Evolutionary conservation across 805 yeast species (phyloP).

Genomic region (Pichia deserticola): DNA sequence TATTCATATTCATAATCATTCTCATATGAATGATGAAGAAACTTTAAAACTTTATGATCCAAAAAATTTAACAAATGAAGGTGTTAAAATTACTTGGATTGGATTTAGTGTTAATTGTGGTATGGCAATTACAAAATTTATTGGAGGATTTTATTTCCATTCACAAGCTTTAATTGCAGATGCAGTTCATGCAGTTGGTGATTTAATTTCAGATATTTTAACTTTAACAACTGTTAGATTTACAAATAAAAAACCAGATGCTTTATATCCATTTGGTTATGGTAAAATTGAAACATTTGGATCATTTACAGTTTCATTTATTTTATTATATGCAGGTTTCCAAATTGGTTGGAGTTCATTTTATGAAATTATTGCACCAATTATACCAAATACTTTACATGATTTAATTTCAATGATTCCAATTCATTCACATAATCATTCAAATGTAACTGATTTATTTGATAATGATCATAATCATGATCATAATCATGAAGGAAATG

Average conservation of each 20-base stretch:
- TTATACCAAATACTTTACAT: slow-evolving; percentile 53
- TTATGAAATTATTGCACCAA: slow-evolving; percentile 56
- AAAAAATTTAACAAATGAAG: slow-evolving; percentile 59
- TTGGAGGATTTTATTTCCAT: slow-evolving; percentile 88
- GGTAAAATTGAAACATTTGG: slow-evolving; percentile 94
- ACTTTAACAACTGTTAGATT: slow-evolving; percentile 85
- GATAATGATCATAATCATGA: slow-evolving; percentile 27
- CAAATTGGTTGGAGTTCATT: slow-evolving; percentile 86
- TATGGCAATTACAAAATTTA: slow-evolving; percentile 79
- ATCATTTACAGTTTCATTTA: slow-evolving; percentile 77
- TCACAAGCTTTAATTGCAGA: slow-evolving; percentile 94
- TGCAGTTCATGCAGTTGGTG: slow-evolving; percentile 88
- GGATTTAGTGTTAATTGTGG: slow-evolving; percentile 79
- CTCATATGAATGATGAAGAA: slow-evolving; percentile 35
- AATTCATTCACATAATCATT: slow-evolving; percentile 49
- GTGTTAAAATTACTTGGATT: slow-evolving; percentile 87
- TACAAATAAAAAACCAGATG: slow-evolving; percentile 52
- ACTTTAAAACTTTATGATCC: slow-evolving; percentile 39
- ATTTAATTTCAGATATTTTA: slow-evolving; percentile 80
- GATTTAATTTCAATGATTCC: slow-evolving; percentile 46
- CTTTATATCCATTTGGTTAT: slow-evolving; percentile 65
- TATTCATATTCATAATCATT: slow-evolving; percentile 25
- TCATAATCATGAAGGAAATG: slow-evolving; percentile 25
- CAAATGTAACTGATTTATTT: slow-evolving; percentile 7
- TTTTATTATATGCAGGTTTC: slow-evolving; percentile 78